A percentile compares a stretch with the other conserved stretches of the same genome.
Evolutionary conservation across 2,329 filamentous ascomycete genomes (phyloP).

Genomic region (Sclerotinia subarctica): DNA sequence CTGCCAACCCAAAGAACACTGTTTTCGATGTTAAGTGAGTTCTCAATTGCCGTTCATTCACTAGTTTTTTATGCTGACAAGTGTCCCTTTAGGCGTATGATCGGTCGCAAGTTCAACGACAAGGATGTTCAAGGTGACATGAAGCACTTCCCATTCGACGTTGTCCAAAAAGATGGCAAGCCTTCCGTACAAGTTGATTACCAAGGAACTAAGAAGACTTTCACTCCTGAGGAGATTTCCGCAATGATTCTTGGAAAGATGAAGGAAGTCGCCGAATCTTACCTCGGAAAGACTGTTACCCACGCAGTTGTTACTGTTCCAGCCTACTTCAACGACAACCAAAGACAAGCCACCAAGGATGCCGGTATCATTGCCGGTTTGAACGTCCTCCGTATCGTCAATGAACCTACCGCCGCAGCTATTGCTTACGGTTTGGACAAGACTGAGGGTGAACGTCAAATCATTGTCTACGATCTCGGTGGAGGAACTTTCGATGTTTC

Average conservation of each 20-base stretch:
- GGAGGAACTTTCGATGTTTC: conserved; percentile 95
- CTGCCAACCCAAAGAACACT: conserved; percentile 23
- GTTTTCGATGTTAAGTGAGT: conserved; percentile 59
- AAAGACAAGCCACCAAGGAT: conserved; percentile 95
- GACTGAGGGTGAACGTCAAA: conserved; percentile 78
- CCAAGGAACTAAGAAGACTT: conserved; percentile 61
- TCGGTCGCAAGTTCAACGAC: conserved; percentile 78
- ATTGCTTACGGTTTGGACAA: conserved; percentile 93
- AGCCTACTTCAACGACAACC: conserved; percentile 98
- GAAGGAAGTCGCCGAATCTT: conserved; percentile 78
- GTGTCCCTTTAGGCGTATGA: conserved; percentile 61
- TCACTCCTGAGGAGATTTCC: conserved; percentile 77
- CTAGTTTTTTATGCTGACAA: conserved; percentile 37
- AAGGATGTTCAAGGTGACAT: conserved; percentile 88
- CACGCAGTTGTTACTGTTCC: conserved; percentile 92
- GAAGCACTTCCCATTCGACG: conserved; percentile 98
- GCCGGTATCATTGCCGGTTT: conserved; percentile 88
- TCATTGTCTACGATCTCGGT: conserved; percentile 91
- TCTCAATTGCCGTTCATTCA: conserved; percentile 15
- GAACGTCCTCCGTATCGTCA: conserved; percentile 93
- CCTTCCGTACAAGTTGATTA: conserved; percentile 69
- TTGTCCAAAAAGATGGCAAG: conserved; percentile 85
- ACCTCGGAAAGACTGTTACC: conserved; percentile 77
- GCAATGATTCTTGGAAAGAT: conserved; percentile 82
- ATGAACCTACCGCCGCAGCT: conserved; percentile 93